Base-by-base conservation (phyloP, 2,329 filamentous ascomycete genomes). In the Diaporthe eres region DNA sequence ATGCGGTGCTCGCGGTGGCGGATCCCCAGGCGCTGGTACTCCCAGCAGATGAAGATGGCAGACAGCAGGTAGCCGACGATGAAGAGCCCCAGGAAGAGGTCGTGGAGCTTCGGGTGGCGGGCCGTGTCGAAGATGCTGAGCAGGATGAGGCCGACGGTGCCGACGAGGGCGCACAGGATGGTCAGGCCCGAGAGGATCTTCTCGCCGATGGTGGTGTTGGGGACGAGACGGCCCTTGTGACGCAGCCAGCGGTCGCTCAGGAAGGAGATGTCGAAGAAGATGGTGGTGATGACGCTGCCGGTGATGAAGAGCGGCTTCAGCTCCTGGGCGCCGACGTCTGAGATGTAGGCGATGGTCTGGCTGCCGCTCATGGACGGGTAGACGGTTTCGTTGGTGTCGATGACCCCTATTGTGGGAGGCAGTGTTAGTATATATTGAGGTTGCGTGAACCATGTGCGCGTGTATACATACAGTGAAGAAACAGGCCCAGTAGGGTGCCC, bases 41-140 rank as follows among this genome's bases (percentile, higher is more conserved):
- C 95, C 86, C 91, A 92, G 87, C 96, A 98, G 78, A 96, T 94
- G 84, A 96, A 96, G 79, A 98, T 89, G 74, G 96, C 96, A 6
- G 93, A 95, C 73, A 98, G 82, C 72, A 98, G 87, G 83, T 98
- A 98, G 47, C 95, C 97, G 19, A 84, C 92, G 82, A 98, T 95
- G 84, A 99, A 99, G 71, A 98, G 84, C 1, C 90, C 85, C 49
- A 99, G 86, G 85, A 98, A 98, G 2, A 91, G 87, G 80, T 95
- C 88, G 82, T 99, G 97, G 75, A 94, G 82, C 1, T 79, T 84
- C 2, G 88, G 88, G 82, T 98, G 91, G 74, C 87, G 86, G n/a
- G 89, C 84, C 0, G 95, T 97, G 84, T 98, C 95, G 83, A 97
- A 98, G 79, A 98, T 92, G 78, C 93, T 92, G 55, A 99, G 88